phyloP scores from a whole-genome alignment of 768 basidiomycete species.

The Boletus edulis region DNA sequence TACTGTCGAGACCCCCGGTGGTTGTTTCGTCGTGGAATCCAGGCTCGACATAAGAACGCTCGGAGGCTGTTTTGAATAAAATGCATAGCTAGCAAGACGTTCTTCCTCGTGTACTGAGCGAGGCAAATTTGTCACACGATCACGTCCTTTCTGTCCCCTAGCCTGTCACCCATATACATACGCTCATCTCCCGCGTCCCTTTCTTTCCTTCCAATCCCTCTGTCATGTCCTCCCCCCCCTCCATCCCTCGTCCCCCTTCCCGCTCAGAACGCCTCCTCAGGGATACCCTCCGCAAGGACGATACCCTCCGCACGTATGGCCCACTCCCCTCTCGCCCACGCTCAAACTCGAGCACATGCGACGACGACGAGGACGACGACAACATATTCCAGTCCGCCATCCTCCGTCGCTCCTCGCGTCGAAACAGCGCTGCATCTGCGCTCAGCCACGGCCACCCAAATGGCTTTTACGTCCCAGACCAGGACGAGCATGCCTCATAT shows the following conservation, averaged over 20 bases:
- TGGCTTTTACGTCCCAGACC: constrained; percentile 34
- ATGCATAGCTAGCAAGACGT: too few relatives aligned
- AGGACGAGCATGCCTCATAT: constrained; percentile 27
- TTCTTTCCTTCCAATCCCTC: constrained; percentile 8
- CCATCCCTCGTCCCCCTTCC: constrained; percentile 39
- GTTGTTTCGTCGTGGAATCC: not conserved
- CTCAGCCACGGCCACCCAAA: constrained; percentile 6
- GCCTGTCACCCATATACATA: constrained; percentile 25
- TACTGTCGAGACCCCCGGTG: not conserved
- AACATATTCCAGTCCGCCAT: constrained; percentile 30
- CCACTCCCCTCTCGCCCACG: constrained; percentile 21
- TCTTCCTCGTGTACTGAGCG: constrained; percentile 15
- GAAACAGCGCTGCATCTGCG: constrained; percentile 19
- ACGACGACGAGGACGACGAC: constrained; percentile 19
- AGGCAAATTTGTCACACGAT: constrained; percentile 24
- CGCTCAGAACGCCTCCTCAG: constrained; percentile 56
- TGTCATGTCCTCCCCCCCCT: constrained; percentile 12
- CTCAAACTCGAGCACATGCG: constrained; percentile 24
- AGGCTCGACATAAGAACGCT: not conserved
- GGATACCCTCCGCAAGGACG: constrained; percentile 53
- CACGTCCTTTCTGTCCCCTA: constrained; percentile 19
- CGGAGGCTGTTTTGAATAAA: not conserved
- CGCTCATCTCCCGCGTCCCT: not conserved
- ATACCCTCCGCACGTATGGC: constrained; percentile 34
- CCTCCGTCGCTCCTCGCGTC: constrained; percentile 21